Percentiles rank a stretch among this genome's conserved stretches.
These are phyloP conservation scores for Nectriaceae sp. DNA, from an alignment of 2,329 filamentous ascomycete species.

Conservation along the genomic window DNA sequence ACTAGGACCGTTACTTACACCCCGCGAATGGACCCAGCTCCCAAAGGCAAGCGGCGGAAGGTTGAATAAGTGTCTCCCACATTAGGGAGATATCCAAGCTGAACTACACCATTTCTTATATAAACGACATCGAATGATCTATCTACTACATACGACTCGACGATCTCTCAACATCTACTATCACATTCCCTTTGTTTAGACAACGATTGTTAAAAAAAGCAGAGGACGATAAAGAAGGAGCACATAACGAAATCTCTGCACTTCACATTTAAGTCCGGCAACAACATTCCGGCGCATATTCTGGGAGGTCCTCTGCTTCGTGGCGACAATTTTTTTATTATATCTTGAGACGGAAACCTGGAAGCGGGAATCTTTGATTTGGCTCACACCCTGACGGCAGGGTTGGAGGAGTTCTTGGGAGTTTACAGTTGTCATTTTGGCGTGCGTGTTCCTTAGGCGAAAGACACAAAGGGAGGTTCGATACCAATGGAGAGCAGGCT, in stretches of 20 bases:
- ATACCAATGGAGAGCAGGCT: slow-evolving; percentile 25
- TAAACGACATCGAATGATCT: slow-evolving; percentile 9
- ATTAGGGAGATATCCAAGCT: not conserved
- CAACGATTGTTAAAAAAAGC: slow-evolving; percentile 15
- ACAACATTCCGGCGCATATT: slow-evolving; percentile 9
- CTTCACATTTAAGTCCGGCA: slow-evolving; percentile 8
- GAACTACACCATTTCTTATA: slow-evolving; percentile 2
- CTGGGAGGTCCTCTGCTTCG: slow-evolving; percentile 15
- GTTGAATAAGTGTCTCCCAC: slow-evolving; percentile 39
- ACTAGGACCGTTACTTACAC: slow-evolving; percentile 95
- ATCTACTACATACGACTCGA: slow-evolving; percentile 14
- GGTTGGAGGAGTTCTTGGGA: slow-evolving; percentile 30
- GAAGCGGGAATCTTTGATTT: slow-evolving; percentile 12
- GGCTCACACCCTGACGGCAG: slow-evolving; percentile 18
- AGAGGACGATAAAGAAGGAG: slow-evolving; percentile 14
- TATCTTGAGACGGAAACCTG: slow-evolving; percentile 3
- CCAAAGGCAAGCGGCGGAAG: slow-evolving; percentile 90
- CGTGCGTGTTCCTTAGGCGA: not conserved
- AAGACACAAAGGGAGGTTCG: slow-evolving; percentile 23
- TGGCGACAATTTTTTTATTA: not conserved
- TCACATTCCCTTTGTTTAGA: slow-evolving; percentile 29
- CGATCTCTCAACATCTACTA: slow-evolving; percentile 17
- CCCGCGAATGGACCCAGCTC: slow-evolving; percentile 81
- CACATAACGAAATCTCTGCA: slow-evolving; percentile 7
- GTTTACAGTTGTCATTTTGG: slow-evolving; percentile 10